A percentile compares a stretch with the other conserved stretches of the same genome.
phyloP scores from a whole-genome alignment of 2,329 filamentous ascomycete genomes.

The Aspergillus niger region DNA sequence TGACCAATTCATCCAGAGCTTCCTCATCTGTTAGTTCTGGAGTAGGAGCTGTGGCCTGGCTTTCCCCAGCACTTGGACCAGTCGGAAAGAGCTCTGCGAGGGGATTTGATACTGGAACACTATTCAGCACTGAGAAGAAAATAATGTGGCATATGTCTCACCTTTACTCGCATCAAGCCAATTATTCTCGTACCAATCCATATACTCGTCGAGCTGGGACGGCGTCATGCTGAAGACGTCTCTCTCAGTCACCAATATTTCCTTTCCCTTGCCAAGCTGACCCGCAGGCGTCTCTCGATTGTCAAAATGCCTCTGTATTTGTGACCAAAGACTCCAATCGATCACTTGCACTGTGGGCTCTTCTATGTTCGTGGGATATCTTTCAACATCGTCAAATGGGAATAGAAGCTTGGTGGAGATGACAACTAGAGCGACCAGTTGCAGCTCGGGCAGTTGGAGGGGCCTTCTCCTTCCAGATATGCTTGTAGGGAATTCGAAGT shows the following conservation, averaged over 20 bases:
- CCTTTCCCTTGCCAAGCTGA: conserved; percentile 48
- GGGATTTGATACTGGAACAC: conserved; percentile 28
- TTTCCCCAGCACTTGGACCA: conserved; percentile 23
- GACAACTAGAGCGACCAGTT: conserved; percentile 70
- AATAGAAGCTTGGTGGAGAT: conserved; percentile 78
- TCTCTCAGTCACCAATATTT: conserved; percentile 59
- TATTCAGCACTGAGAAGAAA: not conserved
- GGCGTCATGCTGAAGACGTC: conserved; percentile 65
- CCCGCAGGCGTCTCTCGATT: conserved; percentile 33
- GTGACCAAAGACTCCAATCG: conserved; percentile 72
- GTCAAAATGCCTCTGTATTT: conserved; percentile 48
- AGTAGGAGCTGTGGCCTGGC: conserved; percentile 9
- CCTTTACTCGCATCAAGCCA: conserved; percentile 50
- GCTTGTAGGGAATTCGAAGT: conserved; percentile 55
- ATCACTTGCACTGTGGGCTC: conserved; percentile 64
- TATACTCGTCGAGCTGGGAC: conserved; percentile 69
- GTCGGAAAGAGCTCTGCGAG: conserved; percentile 49
- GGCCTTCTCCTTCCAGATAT: conserved; percentile 41
- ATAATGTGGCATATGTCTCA: conserved; percentile 11
- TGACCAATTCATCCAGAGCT: conserved; percentile 42
- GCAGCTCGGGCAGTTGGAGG: conserved; percentile 70
- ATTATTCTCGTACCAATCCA: conserved; percentile 75
- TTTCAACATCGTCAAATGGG: conserved; percentile 65
- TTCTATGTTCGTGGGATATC: conserved; percentile 52
- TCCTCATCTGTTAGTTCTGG: conserved; percentile 27